Percentiles rank a stretch among this genome's conserved stretches.
These are phyloP conservation scores for Neurospora sp. DNA, from an alignment of 495 filamentous ascomycete genomes.

Conservation along the genomic window DNA sequence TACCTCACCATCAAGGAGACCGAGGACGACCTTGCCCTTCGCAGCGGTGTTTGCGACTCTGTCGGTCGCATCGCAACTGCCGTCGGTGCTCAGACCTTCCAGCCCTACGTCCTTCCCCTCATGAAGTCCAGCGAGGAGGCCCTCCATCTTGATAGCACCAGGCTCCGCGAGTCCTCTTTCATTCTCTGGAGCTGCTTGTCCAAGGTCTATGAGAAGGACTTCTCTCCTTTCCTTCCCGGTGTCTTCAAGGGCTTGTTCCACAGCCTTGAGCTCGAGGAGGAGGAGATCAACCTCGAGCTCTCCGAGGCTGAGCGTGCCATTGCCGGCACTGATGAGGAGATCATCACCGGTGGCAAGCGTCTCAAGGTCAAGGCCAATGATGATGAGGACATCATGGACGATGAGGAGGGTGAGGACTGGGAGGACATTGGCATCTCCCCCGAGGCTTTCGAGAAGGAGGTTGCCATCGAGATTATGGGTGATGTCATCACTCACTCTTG, in stretches of 20 bases:
- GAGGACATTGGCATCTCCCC: conserved; percentile 74
- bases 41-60: conserved; percentile 79
- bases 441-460: conserved; percentile 92
- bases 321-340: conserved; percentile 49
- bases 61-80: conserved; percentile 87
- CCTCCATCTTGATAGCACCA: conserved; percentile 77
- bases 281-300: conserved; percentile 69
- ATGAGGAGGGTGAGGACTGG: conserved; percentile 64
- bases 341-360: conserved; percentile 73
- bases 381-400: conserved; percentile 50
- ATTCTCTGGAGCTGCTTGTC: conserved; percentile 92
- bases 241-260: conserved; percentile 79
- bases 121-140: conserved; percentile 90
- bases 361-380: conserved; percentile 57
- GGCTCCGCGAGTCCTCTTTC: conserved; percentile 89
- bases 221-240: conserved; percentile 74
- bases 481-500: conserved; percentile 83
- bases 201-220: conserved; percentile 87
- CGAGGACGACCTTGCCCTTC: conserved; percentile 81
- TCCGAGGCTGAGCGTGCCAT: conserved; percentile 71
- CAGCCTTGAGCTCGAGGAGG: conserved; percentile 82
- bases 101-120: conserved; percentile 78
- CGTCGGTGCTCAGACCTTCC: conserved; percentile 77
- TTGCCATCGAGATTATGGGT: conserved; percentile 87
- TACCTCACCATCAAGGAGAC: conserved; percentile 81